These are phyloP conservation scores for Trichoderma polysporum DNA, from an alignment of 2,329 filamentous ascomycete genomes.

Conservation along the genomic window DNA sequence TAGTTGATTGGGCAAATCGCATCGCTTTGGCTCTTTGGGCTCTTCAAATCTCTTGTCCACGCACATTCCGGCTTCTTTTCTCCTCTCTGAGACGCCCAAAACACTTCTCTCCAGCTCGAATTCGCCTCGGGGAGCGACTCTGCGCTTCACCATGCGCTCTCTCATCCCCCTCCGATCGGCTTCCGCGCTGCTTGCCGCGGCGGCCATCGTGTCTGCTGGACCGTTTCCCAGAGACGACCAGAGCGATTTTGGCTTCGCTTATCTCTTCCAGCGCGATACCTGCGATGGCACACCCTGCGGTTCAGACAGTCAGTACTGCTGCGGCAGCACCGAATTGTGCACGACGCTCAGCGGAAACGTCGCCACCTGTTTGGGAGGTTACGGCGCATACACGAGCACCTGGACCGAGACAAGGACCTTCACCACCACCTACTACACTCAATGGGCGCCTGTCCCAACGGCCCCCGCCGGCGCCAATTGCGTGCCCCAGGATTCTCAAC, in stretches of 20 bases:
- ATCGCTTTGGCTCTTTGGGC: neutral
- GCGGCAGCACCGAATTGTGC: slow-evolving; percentile 49
- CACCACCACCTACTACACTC: slow-evolving; percentile 59
- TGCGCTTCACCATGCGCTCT: slow-evolving; percentile 19
- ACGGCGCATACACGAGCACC: slow-evolving; percentile 52
- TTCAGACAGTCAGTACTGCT: slow-evolving; percentile 56
- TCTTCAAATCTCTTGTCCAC: neutral
- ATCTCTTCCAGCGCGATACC: slow-evolving; percentile 44
- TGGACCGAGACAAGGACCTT: slow-evolving; percentile 61
- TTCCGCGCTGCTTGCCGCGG: slow-evolving; percentile 37
- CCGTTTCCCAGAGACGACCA: slow-evolving; percentile 53
- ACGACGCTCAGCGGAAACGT: slow-evolving; percentile 49
- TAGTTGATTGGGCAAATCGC: neutral
- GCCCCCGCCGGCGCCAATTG: slow-evolving; percentile 49
- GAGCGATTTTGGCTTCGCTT: slow-evolving; percentile 50
- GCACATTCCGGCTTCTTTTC: neutral
- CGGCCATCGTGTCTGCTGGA: slow-evolving; percentile 39
- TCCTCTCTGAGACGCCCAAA: neutral
- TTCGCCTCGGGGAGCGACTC: neutral
- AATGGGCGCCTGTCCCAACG: slow-evolving; percentile 45
- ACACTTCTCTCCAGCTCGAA: neutral
- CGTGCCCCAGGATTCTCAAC: slow-evolving; percentile 49
- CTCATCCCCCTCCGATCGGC: slow-evolving; percentile 10
- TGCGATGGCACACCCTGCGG: slow-evolving; percentile 54
- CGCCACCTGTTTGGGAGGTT: slow-evolving; percentile 48